These are phyloP conservation scores for Rubroboletus satanas DNA, from an alignment of 768 basidiomycete genomes.

Conservation along the genomic window DNA sequence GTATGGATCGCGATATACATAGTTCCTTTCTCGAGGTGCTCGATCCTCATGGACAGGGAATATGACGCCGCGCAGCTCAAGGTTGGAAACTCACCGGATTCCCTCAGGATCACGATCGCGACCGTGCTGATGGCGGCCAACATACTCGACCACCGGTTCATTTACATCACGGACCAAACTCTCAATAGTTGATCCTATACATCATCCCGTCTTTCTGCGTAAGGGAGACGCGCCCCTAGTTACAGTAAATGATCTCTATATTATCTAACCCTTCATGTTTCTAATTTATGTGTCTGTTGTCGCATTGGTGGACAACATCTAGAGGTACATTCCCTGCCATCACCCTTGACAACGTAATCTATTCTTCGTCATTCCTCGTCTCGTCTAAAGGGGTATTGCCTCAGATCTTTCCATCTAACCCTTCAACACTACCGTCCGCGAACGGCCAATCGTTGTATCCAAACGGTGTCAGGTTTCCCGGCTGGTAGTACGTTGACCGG, in stretches of 20 bases:
- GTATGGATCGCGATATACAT: background rate
- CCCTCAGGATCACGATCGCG: background rate
- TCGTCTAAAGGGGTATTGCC: background rate
- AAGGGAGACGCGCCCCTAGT: background rate
- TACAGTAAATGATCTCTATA: background rate
- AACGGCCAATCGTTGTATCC: slow-evolving; percentile 34
- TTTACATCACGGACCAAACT: background rate
- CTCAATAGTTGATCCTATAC: background rate
- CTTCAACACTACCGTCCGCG: slow-evolving; percentile 7
- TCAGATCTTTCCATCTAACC: background rate
- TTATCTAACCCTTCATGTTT: background rate
- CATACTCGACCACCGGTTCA: background rate
- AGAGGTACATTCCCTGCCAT: background rate
- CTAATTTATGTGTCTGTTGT: too few relatives aligned
- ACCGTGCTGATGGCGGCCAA: background rate
- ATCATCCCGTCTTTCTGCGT: background rate
- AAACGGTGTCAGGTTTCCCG: slow-evolving; percentile 20
- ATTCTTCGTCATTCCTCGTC: background rate
- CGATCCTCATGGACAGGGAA: background rate
- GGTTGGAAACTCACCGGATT: background rate
- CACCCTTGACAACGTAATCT: background rate
- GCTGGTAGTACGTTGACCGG: slow-evolving; percentile 21
- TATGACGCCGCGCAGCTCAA: background rate
- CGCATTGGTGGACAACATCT: too few relatives aligned
- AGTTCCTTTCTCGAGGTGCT: background rate